Conservation (phyloP, 2,329 filamentous ascomycete species). For the Simplicillium aogashimaense region DNA sequence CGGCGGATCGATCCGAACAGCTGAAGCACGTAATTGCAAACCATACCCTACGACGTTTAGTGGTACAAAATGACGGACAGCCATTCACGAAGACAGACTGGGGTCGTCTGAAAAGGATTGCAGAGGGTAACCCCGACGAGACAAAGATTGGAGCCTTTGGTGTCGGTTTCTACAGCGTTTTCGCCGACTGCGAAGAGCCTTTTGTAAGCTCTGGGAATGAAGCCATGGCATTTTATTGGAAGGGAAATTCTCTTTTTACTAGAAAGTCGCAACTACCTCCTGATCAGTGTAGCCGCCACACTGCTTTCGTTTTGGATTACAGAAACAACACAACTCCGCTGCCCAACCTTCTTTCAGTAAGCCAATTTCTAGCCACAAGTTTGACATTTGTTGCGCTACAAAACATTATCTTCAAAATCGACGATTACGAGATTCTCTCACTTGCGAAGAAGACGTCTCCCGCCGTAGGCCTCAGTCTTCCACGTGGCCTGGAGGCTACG, state of each 20-base stretch:
- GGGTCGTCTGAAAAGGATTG: conserved; percentile 87
- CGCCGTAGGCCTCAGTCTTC: conserved; percentile 60
- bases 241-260: conserved; percentile 94
- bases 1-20: conserved; percentile 57
- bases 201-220: conserved; percentile 89
- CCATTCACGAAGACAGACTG: conserved; percentile 87
- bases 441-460: conserved; percentile 82
- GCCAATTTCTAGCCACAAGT: conserved; percentile 89
- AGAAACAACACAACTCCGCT: conserved; percentile 79
- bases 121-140: conserved; percentile 98
- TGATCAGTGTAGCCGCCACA: conserved; percentile 57
- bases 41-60: conserved; percentile 76
- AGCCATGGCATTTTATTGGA: conserved; percentile 99
- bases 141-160: conserved; percentile 98
- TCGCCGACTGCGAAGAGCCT: conserved; percentile 94
- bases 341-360: conserved; percentile 75
- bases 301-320: conserved; percentile 92
- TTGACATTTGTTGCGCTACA: conserved; percentile 90
- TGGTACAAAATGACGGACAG: conserved; percentile 87
- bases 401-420: conserved; percentile 80
- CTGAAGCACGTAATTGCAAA: conserved; percentile 77
- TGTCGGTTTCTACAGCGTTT: conserved; percentile 97
- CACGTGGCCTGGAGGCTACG: conserved; percentile 67
- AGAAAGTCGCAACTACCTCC: conserved; percentile 67
- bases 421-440: conserved; percentile 71